Conservation (phyloP, 2,329 filamentous ascomycete genomes). For the Fonsecaea monophora region DNA sequence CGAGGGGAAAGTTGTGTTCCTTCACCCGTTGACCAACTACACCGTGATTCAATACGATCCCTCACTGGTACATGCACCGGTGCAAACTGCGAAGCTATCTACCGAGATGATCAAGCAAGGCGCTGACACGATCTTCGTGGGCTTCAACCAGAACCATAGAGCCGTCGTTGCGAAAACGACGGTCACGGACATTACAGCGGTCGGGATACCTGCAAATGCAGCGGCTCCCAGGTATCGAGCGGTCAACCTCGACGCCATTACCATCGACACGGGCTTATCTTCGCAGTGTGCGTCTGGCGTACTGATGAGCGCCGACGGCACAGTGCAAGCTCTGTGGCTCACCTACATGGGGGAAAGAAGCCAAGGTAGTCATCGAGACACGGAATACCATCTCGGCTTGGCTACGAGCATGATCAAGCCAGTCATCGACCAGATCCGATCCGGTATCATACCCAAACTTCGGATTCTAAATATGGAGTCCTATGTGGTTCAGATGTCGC, state of each 20-base stretch:
- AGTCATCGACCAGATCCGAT: constrained; percentile 84
- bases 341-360: constrained; percentile 93
- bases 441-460: constrained; percentile 77
- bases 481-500: constrained; percentile 93
- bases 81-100: constrained; percentile 85
- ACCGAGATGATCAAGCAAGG: constrained; percentile 86
- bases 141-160: constrained; percentile 95
- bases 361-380: constrained; percentile 79
- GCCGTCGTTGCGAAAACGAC: constrained; percentile 93
- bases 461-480: constrained; percentile 94
- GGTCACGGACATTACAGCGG: constrained; percentile 95
- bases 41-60: constrained; percentile 95
- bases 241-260: constrained; percentile 95
- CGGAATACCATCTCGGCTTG: constrained; percentile 94
- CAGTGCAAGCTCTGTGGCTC: constrained; percentile 93
- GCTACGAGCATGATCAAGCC: constrained; percentile 87
- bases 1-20: constrained; percentile 90
- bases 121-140: constrained; percentile 92
- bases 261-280: constrained; percentile 90
- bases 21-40: constrained; percentile 97
- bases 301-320: constrained; percentile 84
- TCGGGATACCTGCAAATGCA: constrained; percentile 92
- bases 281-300: constrained; percentile 94
- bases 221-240: constrained; percentile 91
- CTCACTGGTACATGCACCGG: constrained; percentile 87